Evolutionary conservation across 352 stramenopile species (phyloP).

Genomic region (Pythium sp.): DNA sequence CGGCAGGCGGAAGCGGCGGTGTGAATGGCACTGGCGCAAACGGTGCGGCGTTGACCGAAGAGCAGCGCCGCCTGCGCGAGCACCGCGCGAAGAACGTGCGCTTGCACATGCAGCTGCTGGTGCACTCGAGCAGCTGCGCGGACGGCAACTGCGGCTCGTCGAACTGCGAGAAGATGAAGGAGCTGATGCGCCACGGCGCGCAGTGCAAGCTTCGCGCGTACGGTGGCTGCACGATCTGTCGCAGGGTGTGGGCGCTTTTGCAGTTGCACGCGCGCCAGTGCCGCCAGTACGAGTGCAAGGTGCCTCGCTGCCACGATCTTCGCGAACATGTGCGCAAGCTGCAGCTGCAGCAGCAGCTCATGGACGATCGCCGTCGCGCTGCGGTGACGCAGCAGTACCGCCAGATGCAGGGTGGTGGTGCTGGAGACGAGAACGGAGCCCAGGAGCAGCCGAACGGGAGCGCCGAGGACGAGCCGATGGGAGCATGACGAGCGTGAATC

Average conservation of each 20-base stretch:
- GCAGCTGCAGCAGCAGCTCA: slow-evolving; percentile 96
- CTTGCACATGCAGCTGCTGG: slow-evolving; percentile 97
- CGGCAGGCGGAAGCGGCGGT: slow-evolving; percentile 10
- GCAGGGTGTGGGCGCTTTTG: slow-evolving; percentile 95
- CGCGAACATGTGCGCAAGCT: slow-evolving; percentile 94
- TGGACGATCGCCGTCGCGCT: slow-evolving; percentile 94
- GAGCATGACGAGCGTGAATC: slow-evolving; percentile 12
- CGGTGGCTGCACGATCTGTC: slow-evolving; percentile 95
- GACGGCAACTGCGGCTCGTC: slow-evolving; percentile 91
- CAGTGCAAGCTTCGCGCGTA: slow-evolving; percentile 91
- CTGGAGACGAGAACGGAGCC: slow-evolving; percentile 4
- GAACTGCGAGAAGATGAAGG: slow-evolving; percentile 99
- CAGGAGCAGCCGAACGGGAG: slow-evolving; percentile 10
- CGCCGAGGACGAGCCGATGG: slow-evolving; percentile 32
- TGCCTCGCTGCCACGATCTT: slow-evolving; percentile 96
- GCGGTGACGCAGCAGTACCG: slow-evolving; percentile 87
- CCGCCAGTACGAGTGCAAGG: slow-evolving; percentile 91
- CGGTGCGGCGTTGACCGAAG: slow-evolving; percentile 42
- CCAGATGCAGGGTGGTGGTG: slow-evolving; percentile 56
- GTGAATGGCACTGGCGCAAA: slow-evolving; percentile 13
- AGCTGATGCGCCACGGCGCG: slow-evolving; percentile 94
- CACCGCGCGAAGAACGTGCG: slow-evolving; percentile 94
- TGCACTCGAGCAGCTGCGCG: slow-evolving; percentile 94
- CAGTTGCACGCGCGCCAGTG: slow-evolving; percentile 97
- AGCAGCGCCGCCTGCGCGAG: slow-evolving; percentile 69